phyloP scores from a whole-genome alignment of 2,329 filamentous ascomycete genomes.

The Sphaerulina musiva region DNA sequence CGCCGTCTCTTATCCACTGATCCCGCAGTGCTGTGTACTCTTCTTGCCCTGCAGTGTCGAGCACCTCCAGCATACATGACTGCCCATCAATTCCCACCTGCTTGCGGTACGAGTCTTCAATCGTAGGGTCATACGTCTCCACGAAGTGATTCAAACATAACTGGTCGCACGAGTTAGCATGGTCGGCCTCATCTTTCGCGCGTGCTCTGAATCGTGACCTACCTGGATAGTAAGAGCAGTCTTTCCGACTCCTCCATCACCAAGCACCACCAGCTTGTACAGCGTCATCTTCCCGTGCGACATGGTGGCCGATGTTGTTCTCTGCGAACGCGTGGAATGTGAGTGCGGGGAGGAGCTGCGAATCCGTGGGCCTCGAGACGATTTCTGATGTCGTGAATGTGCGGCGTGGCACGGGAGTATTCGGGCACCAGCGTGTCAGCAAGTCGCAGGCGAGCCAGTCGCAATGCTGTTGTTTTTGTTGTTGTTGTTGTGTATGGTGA shows the following conservation, averaged over 20 bases:
- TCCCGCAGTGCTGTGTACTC: slow-evolving; percentile 95
- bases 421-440: slow-evolving; percentile 12
- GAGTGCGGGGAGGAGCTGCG: slow-evolving; percentile 12
- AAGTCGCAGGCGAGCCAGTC: slow-evolving; percentile 12
- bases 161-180: slow-evolving; percentile 41
- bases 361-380: slow-evolving; percentile 9
- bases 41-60: slow-evolving; percentile 96
- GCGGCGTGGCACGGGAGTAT: slow-evolving; percentile 4
- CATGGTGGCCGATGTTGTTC: slow-evolving; percentile 21
- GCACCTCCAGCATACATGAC: slow-evolving; percentile 93
- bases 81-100: slow-evolving; percentile 82
- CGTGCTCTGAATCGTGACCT: not conserved
- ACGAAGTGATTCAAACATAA: slow-evolving; percentile 97
- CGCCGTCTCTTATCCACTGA: slow-evolving; percentile 97
- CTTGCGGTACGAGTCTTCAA: slow-evolving; percentile 63
- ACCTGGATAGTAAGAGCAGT: slow-evolving; percentile 93
- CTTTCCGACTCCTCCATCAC: slow-evolving; percentile 97
- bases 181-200: not conserved
- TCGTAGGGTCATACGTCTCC: slow-evolving; percentile 72
- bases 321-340: slow-evolving; percentile 7
- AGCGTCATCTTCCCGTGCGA: slow-evolving; percentile 37
- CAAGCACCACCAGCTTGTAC: slow-evolving; percentile 94
- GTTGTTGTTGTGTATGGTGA: slow-evolving; percentile 13
- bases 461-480: slow-evolving; percentile 5
- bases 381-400: slow-evolving; percentile 8